Base-by-base conservation (phyloP, 257 asterid genomes). In the Scutellaria galericulata region DNA sequence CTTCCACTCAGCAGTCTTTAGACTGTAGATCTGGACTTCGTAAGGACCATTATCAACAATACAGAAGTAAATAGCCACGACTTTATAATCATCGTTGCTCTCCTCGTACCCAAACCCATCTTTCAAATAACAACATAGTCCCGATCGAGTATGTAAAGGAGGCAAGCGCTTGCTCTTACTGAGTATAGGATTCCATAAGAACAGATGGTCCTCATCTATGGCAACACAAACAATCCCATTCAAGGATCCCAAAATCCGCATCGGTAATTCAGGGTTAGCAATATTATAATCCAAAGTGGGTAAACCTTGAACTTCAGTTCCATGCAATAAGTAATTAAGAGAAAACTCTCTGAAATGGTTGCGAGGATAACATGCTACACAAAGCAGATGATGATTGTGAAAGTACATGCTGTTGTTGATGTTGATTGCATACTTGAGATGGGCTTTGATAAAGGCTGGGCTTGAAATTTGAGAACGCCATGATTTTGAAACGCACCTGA, bases 31-130 rank as follows among this genome's bases (percentile, higher is more conserved):
- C 22, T 53, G 22, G 74, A 55, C 74, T 55, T 24, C 35, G 10
- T 10, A 69, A 8, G 74, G 64, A 22, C 74, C 42, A 9, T 0
- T 20, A 22, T 42, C 65, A 12, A 12, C 20, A 24, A 53, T 55
- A 42, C 74, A 20, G 39, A 35, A 55, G 7, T 54, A 54, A 39
- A 69, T 69, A 7, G 55, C 53, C 54, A 69, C 64, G 9, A 69
- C 65, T 37, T 69, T 54, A 45, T 69, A 69, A 55, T 69, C 74
- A 22, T 54, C 54, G 1, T 7, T 20, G 1, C 5, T 1, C 52
- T 55, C 55, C 11, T 39, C 74, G 13, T 55, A 55, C 42, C 74
- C 74, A 5, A 69, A 69, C 18, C 74, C 74, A 13, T 69, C 74
- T 53, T 69, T 69, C 65, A 69, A 15, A 56, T 40, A 69, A 62